Evolutionary conservation across 371 early-diverging fungal genomes (phyloP), one percentile per base, ranked within the genome.

Genomic region (Syncephalastrum sp.): DNA sequence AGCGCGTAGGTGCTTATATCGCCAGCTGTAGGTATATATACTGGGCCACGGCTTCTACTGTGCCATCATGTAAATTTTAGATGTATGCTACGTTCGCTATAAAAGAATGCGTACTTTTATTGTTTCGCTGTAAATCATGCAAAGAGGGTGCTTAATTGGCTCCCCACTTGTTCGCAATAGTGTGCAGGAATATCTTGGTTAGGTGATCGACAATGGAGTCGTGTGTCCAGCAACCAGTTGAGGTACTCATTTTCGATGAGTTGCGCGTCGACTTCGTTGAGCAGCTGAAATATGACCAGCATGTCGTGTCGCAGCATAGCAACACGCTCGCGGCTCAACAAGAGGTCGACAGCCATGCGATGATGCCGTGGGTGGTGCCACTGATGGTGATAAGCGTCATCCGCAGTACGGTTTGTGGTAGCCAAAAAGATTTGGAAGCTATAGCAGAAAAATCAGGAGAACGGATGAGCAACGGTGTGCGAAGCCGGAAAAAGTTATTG

Each of bases 211-310:
- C 84, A 84, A 16, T 74, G 64, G 8, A 75, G 64, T 23, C 76
- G 62, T 1, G 74, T 72, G 54, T 84, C 84, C 74, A 84, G 68
- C 48, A 84, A 54, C 84, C 84, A 84, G 47, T 84, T 84, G 42
- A 76, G 61, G 52, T 82, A 84, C 57, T 82, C 84, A 7, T 79
- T 74, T 47, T 82, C 81, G 50, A 82, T 49, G 27, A 84, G 55
- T 23, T 77, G 77, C 16, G 70, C 68, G 60, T 84, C 84, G 7
- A 82, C 65, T 50, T 82, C 75, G 49, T 82, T 84, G 25, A 84
- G 68, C 4, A 76, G 60, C 41, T 79, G 77, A 62, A 84, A 84
- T 19, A 81, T 72, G 25, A 80, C 73, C 58, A 84, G 54, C 17
- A 77, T 66, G 61, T 84, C 82, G 52, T 84, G 78, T 29, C 84